phyloP scores from a whole-genome alignment of 805 yeast species.

The Teunomyces gatunensis region DNA sequence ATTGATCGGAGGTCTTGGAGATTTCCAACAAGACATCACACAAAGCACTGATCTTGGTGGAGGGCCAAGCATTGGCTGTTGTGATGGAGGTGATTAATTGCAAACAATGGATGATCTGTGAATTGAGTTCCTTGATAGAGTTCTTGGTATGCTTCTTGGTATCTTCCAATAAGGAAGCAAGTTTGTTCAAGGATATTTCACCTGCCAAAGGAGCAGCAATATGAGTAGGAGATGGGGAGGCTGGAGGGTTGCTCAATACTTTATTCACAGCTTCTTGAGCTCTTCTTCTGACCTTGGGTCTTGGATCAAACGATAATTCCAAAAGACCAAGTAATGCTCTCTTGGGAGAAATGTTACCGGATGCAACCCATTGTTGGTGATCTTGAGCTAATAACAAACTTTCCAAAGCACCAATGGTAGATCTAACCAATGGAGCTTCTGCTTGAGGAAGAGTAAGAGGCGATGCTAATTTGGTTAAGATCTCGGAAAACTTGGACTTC shows the following conservation, averaged over 20 bases:
- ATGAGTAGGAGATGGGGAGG: slow-evolving; percentile 75
- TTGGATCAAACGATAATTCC: slow-evolving; percentile 75
- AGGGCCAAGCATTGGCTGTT: slow-evolving; percentile 80
- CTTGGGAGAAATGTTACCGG: slow-evolving; percentile 64
- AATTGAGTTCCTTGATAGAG: slow-evolving; percentile 48
- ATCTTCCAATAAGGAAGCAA: slow-evolving; percentile 45
- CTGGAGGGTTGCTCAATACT: slow-evolving; percentile 64
- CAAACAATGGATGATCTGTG: slow-evolving; percentile 68
- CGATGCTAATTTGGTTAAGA: slow-evolving; percentile 78
- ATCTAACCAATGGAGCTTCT: slow-evolving; percentile 77
- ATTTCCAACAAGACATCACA: slow-evolving; percentile 76
- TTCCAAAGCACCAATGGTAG: slow-evolving; percentile 85
- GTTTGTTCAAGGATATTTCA: slow-evolving; percentile 58
- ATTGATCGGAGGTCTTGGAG: slow-evolving; percentile 82
- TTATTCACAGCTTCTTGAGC: slow-evolving; percentile 83
- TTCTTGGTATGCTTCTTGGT: slow-evolving; percentile 28
- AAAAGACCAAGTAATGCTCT: slow-evolving; percentile 78
- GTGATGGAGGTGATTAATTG: slow-evolving; percentile 75
- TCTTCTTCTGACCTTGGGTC: slow-evolving; percentile 95
- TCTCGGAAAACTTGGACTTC: slow-evolving; percentile 71
- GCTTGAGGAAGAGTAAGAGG: slow-evolving; percentile 65
- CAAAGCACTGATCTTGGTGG: slow-evolving; percentile 60
- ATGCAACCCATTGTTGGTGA: slow-evolving; percentile 65
- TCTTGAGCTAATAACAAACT: slow-evolving; percentile 78
- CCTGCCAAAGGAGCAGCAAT: slow-evolving; percentile 72